Percentiles rank a stretch among this genome's conserved stretches.
Evolutionary conservation across 805 yeast genomes (phyloP).

Genomic region (Barnettozyma sucrosica): DNA sequence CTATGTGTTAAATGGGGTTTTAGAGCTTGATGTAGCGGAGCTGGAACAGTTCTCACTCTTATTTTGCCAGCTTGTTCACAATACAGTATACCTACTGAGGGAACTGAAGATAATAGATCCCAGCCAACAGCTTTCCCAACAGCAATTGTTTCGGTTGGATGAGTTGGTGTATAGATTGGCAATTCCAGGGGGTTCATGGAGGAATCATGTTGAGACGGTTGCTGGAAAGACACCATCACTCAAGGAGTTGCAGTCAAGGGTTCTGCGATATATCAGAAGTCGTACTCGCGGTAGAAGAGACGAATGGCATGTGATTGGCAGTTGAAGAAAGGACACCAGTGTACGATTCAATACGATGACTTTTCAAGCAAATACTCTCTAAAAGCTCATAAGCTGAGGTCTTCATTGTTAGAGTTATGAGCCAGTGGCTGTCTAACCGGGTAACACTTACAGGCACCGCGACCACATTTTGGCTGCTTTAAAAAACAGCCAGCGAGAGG

Average conservation of each 20-base stretch:
- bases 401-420: not conserved
- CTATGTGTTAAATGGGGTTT: conserved; percentile 8
- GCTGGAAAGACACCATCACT: not conserved
- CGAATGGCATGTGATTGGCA: conserved; percentile 24
- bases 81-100: conserved; percentile 11
- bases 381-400: too few species aligned
- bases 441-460: not conserved
- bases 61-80: conserved; percentile 13
- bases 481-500: conserved; percentile 1
- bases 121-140: conserved; percentile 2
- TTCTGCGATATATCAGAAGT: not conserved
- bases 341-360: too few species aligned
- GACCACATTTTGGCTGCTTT: not conserved
- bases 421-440: not conserved
- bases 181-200: not conserved
- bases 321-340: not conserved
- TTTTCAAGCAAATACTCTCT: too few species aligned
- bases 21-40: conserved; percentile 16
- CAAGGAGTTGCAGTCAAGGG: not conserved
- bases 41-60: conserved; percentile 11
- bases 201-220: not conserved
- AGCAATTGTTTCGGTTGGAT: conserved; percentile 18
- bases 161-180: conserved; percentile 21
- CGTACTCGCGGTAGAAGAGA: conserved; percentile 13
- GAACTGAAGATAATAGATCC: conserved; percentile 10